These are phyloP conservation scores for Solanum chacoense DNA, from an alignment of 305 asterid species.

Conservation along the genomic window DNA sequence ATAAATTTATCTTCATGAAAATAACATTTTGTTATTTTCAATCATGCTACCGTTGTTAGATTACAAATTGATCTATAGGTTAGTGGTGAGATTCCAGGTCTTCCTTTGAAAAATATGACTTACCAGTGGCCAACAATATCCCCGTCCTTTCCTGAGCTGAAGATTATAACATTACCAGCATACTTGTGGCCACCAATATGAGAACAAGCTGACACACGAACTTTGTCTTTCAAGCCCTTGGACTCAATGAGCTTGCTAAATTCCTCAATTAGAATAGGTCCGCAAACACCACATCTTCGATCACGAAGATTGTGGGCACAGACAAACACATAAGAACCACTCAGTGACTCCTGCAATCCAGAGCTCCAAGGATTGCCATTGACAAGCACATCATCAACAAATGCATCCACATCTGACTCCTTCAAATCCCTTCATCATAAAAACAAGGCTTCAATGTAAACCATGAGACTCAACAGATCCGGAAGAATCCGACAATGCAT, in stretches of 20 bases:
- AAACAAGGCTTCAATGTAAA: not conserved
- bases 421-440: constrained; percentile 18
- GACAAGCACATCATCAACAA: constrained; percentile 85
- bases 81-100: not conserved
- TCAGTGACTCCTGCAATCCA: constrained; percentile 49
- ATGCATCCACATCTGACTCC: constrained; percentile 62
- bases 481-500: not conserved
- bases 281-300: constrained; percentile 91
- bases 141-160: constrained; percentile 47
- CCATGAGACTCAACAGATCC: not conserved
- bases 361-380: constrained; percentile 59
- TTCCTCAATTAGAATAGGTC: constrained; percentile 73
- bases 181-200: constrained; percentile 97
- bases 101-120: constrained; percentile 7
- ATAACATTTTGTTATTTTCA: not conserved
- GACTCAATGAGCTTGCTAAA: constrained; percentile 57
- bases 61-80: not conserved
- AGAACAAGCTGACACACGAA: constrained; percentile 77
- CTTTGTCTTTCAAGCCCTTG: constrained; percentile 41
- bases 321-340: constrained; percentile 76
- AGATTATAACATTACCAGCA: constrained; percentile 85
- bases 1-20: not conserved
- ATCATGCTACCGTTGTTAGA: not conserved
- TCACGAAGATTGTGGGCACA: constrained; percentile 90
- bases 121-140: constrained; percentile 81